phyloP scores from a whole-genome alignment of 192 early-diverging fungal genomes.

The Backusella sp. region DNA sequence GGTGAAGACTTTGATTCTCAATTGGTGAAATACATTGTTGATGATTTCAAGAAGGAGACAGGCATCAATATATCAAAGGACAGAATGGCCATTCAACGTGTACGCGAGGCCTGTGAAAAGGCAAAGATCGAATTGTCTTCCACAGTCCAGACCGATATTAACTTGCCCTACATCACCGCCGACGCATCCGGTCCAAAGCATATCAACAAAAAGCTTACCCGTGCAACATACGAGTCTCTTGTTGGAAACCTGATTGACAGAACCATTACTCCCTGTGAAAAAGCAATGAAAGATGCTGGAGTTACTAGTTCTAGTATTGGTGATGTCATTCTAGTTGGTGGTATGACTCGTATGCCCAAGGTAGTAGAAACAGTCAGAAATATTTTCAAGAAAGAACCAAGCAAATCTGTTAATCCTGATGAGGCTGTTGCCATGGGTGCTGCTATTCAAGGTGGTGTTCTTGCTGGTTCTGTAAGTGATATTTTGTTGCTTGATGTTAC shows the following conservation, averaged over 20 bases:
- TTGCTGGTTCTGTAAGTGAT: conserved; percentile 94
- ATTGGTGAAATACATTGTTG: conserved; percentile 77
- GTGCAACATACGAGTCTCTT: conserved; percentile 85
- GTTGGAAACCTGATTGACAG: conserved; percentile 80
- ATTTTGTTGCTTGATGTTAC: conserved; percentile 96
- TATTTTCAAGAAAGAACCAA: conserved; percentile 89
- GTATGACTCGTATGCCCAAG: conserved; percentile 98
- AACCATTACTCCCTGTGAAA: conserved; percentile 91
- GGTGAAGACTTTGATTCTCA: conserved; percentile 75
- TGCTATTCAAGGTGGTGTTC: conserved; percentile 97
- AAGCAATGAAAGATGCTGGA: conserved; percentile 95
- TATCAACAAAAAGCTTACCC: conserved; percentile 93
- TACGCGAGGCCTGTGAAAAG: conserved; percentile 97
- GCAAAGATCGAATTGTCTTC: conserved; percentile 98
- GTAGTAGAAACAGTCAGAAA: conserved; percentile 90
- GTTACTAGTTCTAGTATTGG: conserved; percentile 77
- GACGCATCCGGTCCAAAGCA: conserved; percentile 92
- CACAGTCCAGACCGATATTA: conserved; percentile 94
- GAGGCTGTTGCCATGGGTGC: conserved; percentile 98
- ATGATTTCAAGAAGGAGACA: conserved; percentile 91
- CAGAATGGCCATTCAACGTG: conserved; percentile 95
- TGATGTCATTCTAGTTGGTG: conserved; percentile 97
- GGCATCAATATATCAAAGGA: conserved; percentile 83
- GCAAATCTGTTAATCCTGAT: conserved; percentile 97
- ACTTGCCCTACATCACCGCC: conserved; percentile 95